phyloP scores from a whole-genome alignment of 768 basidiomycete genomes.

The Termitomyces sp. region DNA sequence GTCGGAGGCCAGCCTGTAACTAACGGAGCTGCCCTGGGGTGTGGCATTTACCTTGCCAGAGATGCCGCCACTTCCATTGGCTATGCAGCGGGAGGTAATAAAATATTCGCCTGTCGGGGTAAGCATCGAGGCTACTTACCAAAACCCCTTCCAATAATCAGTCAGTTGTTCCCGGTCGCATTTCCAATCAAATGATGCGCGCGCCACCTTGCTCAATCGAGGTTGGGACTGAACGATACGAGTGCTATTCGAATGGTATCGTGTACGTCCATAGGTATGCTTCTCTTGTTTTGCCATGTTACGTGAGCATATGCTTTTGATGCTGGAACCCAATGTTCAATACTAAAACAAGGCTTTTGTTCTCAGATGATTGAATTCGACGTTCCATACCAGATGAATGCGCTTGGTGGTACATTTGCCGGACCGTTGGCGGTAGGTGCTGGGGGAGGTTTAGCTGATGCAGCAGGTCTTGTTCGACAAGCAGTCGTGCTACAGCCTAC shows the following conservation, averaged over 20 bases:
- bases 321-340: background rate
- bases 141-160: background rate
- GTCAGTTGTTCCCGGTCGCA: background rate
- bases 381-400: background rate
- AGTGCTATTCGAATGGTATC: background rate
- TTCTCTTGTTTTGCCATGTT: no score
- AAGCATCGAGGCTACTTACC: background rate
- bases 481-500: background rate
- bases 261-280: conserved; percentile 1
- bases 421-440: background rate
- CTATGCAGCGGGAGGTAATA: background rate
- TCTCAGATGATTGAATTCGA: background rate
- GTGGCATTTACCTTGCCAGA: no score
- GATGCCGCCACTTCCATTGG: background rate
- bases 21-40: no score
- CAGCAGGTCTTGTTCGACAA: background rate
- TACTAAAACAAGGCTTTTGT: background rate
- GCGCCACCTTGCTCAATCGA: background rate
- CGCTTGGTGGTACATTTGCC: background rate
- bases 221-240: background rate
- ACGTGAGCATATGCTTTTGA: no score
- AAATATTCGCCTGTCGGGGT: no score
- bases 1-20: background rate
- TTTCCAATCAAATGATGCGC: background rate
- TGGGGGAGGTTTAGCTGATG: background rate